Conservation (phyloP, 345 rosid species). For the Microthlaspi erraticum region DNA sequence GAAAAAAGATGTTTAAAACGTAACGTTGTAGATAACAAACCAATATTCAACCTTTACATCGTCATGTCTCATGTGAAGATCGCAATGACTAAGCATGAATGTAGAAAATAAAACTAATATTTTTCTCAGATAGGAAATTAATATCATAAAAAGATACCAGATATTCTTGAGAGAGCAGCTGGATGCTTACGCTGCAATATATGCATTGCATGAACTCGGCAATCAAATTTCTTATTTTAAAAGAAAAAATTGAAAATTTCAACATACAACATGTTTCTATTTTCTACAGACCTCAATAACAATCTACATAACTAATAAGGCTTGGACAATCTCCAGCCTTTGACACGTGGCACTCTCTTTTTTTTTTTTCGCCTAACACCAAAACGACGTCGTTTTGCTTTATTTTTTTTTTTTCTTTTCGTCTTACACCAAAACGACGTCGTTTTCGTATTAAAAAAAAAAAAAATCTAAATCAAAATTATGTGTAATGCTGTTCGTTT, state of each 20-base stretch:
- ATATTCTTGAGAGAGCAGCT: slow-evolving; percentile 36
- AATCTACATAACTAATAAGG: too few species aligned
- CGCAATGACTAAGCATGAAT: slow-evolving; percentile 21
- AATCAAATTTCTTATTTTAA: neutral
- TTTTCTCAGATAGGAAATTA: slow-evolving; percentile 3
- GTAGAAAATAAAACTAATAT: slow-evolving; percentile 16
- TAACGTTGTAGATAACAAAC: too few species aligned
- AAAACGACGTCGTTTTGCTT: too few species aligned
- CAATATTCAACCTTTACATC: neutral
- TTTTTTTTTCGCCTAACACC: too few species aligned
- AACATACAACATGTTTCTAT: slow-evolving; percentile 14
- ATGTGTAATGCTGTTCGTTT: too few species aligned
- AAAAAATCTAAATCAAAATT: too few species aligned
- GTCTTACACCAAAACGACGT: too few species aligned
- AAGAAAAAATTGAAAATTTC: slow-evolving; percentile 23
- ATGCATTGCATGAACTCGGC: slow-evolving; percentile 45
- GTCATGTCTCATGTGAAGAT: slow-evolving; percentile 14
- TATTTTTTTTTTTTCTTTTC: too few species aligned
- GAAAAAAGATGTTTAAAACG: too few species aligned
- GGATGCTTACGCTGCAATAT: slow-evolving; percentile 37
- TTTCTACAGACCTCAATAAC: slow-evolving; percentile 17
- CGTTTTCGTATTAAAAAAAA: too few species aligned
- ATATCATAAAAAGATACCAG: slow-evolving; percentile 41
- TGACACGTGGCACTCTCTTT: too few species aligned
- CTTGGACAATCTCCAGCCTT: too few species aligned